Evolutionary conservation across 2,329 filamentous ascomycete species (phyloP).

Genomic region (Ceratocystis destructans): DNA sequence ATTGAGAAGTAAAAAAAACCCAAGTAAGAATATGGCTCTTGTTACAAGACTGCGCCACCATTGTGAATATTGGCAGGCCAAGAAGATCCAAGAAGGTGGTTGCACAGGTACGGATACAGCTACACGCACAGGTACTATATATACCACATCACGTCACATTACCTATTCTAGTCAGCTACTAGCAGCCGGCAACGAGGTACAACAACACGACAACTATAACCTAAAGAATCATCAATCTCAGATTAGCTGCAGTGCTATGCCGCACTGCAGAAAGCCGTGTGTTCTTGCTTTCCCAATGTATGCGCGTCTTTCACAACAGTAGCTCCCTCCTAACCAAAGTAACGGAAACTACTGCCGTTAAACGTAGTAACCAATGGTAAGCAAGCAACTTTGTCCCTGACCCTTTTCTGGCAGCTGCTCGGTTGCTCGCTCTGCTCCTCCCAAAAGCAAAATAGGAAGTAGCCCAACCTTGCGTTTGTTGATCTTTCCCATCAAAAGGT

Average conservation of each 20-base stretch:
- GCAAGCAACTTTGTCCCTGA: neutral
- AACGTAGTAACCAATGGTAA: neutral
- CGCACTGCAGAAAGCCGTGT: neutral
- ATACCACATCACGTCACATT: neutral
- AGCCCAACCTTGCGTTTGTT: neutral
- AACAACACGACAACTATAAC: too few relatives aligned
- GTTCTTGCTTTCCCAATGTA: neutral
- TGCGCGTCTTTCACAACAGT: neutral
- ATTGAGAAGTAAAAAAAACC: neutral
- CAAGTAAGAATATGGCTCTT: neutral
- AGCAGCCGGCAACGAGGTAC: too few relatives aligned
- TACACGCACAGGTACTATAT: neutral
- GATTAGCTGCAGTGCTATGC: too few relatives aligned
- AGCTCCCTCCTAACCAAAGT: neutral
- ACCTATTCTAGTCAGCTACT: too few relatives aligned
- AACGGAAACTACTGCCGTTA: neutral
- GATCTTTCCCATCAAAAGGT: neutral
- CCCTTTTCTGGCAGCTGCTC: constrained; percentile 4
- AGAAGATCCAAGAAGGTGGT: neutral
- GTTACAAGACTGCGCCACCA: neutral
- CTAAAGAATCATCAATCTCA: too few relatives aligned
- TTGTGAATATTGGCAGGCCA: neutral
- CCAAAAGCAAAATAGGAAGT: neutral
- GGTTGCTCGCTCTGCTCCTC: neutral
- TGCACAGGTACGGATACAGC: neutral